phyloP scores from a whole-genome alignment of 2,329 filamentous ascomycete genomes.

The Fusarium buharicum region DNA sequence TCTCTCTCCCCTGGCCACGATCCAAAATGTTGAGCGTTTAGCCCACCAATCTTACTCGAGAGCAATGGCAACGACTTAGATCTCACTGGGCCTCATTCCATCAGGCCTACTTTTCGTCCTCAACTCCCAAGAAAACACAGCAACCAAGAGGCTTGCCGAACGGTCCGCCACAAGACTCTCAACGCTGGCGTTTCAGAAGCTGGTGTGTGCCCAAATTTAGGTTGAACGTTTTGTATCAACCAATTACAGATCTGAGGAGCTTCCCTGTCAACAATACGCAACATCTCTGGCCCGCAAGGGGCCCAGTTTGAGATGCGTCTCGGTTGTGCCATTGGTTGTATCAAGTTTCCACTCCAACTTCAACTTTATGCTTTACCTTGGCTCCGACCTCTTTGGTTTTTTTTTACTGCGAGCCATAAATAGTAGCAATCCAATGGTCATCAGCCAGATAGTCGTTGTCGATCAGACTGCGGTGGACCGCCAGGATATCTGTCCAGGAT shows the following conservation, averaged over 20 bases:
- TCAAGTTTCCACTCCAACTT: conserved; percentile 34
- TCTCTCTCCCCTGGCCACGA: conserved; percentile 13
- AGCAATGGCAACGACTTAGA: conserved; percentile 12
- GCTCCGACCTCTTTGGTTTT: conserved; percentile 22
- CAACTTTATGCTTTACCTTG: conserved; percentile 41
- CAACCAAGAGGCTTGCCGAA: conserved; percentile 24
- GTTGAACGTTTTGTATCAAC: conserved; percentile 46
- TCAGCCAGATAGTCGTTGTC: conserved; percentile 18
- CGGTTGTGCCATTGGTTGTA: conserved; percentile 37
- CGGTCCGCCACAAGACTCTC: conserved; percentile 40
- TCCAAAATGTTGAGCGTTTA: conserved; percentile 39
- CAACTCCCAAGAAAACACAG: neutral
- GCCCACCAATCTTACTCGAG: conserved; percentile 42
- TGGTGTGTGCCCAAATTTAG: conserved; percentile 48
- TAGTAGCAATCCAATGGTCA: conserved; percentile 30
- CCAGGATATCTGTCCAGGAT: conserved; percentile 22
- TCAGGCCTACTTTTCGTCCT: conserved; percentile 6
- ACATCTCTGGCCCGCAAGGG: conserved; percentile 26
- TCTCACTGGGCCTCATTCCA: conserved; percentile 32
- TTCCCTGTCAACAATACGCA: conserved; percentile 45
- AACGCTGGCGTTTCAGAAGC: conserved; percentile 47
- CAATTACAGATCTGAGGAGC: conserved; percentile 50
- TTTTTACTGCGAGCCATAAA: conserved; percentile 34
- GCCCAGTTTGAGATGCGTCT: conserved; percentile 45
- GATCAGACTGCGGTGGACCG: conserved; percentile 38